These are phyloP conservation scores for Eudorina sp. DNA, from an alignment of 139 green algal species.

Conservation along the genomic window DNA sequence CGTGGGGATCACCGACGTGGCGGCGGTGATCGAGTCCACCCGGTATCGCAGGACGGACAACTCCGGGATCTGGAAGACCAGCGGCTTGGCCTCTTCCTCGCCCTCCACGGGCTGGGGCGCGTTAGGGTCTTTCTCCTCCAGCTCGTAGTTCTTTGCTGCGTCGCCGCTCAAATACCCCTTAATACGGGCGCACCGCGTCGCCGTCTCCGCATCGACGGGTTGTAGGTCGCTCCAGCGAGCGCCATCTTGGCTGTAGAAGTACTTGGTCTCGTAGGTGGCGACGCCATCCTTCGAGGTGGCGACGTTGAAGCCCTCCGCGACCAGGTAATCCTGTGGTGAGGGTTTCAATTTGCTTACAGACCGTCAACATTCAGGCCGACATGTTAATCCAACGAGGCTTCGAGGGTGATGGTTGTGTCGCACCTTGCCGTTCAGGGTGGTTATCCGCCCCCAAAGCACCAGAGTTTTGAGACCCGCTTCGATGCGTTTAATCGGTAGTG, in stretches of 20 bases:
- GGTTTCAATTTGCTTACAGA: background rate
- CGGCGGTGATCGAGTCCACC: constrained; percentile 63
- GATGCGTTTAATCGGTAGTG: constrained; percentile 76
- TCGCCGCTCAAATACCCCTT: constrained; percentile 57
- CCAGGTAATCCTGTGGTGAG: constrained; percentile 73
- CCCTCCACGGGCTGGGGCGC: constrained; percentile 25
- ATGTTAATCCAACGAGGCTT: background rate
- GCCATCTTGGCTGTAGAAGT: constrained; percentile 82
- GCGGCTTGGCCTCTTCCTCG: constrained; percentile 49
- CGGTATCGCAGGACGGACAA: constrained; percentile 59
- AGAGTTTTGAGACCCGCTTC: constrained; percentile 73
- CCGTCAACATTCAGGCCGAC: background rate
- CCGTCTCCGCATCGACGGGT: constrained; percentile 59
- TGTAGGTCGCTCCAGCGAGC: constrained; percentile 80
- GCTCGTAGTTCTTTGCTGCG: constrained; percentile 59
- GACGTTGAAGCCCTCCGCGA: constrained; percentile 74
- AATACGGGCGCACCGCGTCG: background rate
- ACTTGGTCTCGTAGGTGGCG: constrained; percentile 67
- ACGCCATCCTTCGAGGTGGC: constrained; percentile 52
- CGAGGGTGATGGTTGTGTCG: background rate
- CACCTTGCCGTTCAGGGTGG: constrained; percentile 77
- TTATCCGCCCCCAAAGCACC: constrained; percentile 73
- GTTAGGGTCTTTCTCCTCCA: constrained; percentile 60
- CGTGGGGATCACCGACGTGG: constrained; percentile 64
- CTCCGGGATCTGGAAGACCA: constrained; percentile 58